Base-by-base conservation (phyloP, 257 asterid species). In the Jacaranda mimosifolia region DNA sequence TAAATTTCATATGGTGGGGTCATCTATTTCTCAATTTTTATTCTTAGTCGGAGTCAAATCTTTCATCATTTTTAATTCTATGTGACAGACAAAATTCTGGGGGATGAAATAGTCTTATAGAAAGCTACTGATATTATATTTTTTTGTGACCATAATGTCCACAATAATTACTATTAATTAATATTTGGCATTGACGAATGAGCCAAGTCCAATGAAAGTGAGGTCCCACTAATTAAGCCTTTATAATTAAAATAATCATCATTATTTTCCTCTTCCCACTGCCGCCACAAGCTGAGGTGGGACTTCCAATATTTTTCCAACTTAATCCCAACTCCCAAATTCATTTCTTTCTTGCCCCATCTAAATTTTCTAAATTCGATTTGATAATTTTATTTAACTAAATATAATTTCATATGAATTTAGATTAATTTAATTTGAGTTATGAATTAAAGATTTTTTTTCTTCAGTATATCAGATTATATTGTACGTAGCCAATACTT, bases 161-260 rank as follows among this genome's bases (percentile, higher is more conserved):
- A 26, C 32, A 26, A 63, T 63, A 39, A 63, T 17, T 17, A 7
- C 6, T 58, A 8, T 58, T 11, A 63, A 63, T 60, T 63, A 63
- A 15, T 63, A 12, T 38, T 5, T 36, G 68, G 49, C 48, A 15
- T 63, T 5, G 13, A 62, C n/a, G 68, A 38, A 4, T 36, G 38
- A 35, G 21, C 9, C 67, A 62, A 62, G 45, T 62, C 67, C 67
- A 63, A 12, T 38, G 13, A 14, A 63, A 6, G 69, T 63, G 68
- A 63, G 49, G 48, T 63, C 69, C 69, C 69, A 63, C 11, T 32
- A 35, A 32, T 14, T n/a, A 32, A 13, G 17, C 4, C 45, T 13
- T 26, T 36, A n/a, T n/a, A 62, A 12, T 62, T 9, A 56, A 55
- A 56, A 56, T 56, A 17, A 56, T 53, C 59, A 48, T 56, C 62